Percentiles rank a stretch among this genome's conserved stretches.
Conservation (phyloP, 805 yeast species). For the Naumovozyma castellii region DNA sequence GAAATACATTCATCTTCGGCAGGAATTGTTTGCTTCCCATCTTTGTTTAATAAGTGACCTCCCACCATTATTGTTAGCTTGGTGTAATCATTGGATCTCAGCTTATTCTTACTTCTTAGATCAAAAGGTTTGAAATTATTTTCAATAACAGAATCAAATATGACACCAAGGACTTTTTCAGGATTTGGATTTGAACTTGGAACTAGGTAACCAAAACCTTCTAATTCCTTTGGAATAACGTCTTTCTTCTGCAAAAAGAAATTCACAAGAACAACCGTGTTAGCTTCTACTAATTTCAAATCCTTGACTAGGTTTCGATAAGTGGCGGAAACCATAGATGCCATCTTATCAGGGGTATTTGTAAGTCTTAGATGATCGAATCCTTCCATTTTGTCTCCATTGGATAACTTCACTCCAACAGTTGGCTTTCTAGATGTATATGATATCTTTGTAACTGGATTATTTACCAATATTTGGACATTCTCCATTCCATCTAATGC, state of each 20-base stretch:
- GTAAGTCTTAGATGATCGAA: constrained; percentile 57
- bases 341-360: constrained; percentile 37
- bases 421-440: constrained; percentile 4
- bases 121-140: constrained; percentile 34
- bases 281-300: constrained; percentile 24
- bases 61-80: constrained; percentile 88
- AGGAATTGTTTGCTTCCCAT: constrained; percentile 10
- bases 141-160: constrained; percentile 82
- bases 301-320: constrained; percentile 12
- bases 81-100: constrained; percentile 35
- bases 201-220: constrained; percentile 84
- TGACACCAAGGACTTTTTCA: constrained; percentile 67
- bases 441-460: constrained; percentile 6
- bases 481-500: constrained; percentile 34
- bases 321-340: constrained; percentile 24
- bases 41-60: constrained; percentile 48
- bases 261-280: constrained; percentile 60
- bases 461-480: constrained; percentile 11
- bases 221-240: constrained; percentile 31
- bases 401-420: background rate
- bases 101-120: constrained; percentile 9
- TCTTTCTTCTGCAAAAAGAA: constrained; percentile 43
- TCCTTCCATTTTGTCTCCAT: constrained; percentile 1
- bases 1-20: constrained; percentile 12
- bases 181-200: constrained; percentile 45